Conservation (phyloP, 768 basidiomycete genomes). For the Trametes sanguinea region DNA sequence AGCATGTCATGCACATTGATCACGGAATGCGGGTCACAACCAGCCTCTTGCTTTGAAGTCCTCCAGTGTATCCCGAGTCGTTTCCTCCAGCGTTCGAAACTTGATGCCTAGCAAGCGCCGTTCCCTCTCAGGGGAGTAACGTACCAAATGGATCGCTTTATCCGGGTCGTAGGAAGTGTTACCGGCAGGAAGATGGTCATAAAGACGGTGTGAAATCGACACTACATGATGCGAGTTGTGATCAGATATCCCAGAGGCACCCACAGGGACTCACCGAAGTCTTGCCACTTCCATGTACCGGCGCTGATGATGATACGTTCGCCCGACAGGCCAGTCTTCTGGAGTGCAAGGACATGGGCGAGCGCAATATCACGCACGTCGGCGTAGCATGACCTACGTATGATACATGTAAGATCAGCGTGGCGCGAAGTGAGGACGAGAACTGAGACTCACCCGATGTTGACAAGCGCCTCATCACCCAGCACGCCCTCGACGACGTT, state of each 20-base stretch:
- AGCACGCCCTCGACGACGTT: conserved; percentile 22
- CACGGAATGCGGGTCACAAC: background rate
- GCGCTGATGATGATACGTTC: conserved; percentile 40
- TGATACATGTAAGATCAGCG: background rate
- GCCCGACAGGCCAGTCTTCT: conserved; percentile 37
- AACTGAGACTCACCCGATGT: conserved; percentile 24
- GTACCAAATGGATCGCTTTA: conserved; percentile 30
- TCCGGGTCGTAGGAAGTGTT: conserved; percentile 25
- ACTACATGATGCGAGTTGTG: conserved; percentile 1
- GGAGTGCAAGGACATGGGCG: conserved; percentile 34
- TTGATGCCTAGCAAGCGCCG: background rate
- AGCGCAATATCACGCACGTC: conserved; percentile 41
- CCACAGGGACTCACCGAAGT: conserved; percentile 16
- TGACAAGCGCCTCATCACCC: conserved; percentile 18
- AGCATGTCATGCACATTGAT: too few relatives aligned
- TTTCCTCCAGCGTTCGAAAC: background rate
- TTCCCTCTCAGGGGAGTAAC: conserved; percentile 38
- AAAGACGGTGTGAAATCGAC: conserved; percentile 12
- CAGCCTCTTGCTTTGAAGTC: background rate
- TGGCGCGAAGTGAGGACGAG: background rate
- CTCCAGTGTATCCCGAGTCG: background rate
- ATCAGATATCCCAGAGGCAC: too few relatives aligned
- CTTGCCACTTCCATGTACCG: conserved; percentile 26
- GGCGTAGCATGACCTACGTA: conserved; percentile 26
- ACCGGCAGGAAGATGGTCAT: conserved; percentile 18